Evolutionary conservation across 1,139 yeast species (phyloP).

Genomic region (Hanseniaspora sp.): DNA sequence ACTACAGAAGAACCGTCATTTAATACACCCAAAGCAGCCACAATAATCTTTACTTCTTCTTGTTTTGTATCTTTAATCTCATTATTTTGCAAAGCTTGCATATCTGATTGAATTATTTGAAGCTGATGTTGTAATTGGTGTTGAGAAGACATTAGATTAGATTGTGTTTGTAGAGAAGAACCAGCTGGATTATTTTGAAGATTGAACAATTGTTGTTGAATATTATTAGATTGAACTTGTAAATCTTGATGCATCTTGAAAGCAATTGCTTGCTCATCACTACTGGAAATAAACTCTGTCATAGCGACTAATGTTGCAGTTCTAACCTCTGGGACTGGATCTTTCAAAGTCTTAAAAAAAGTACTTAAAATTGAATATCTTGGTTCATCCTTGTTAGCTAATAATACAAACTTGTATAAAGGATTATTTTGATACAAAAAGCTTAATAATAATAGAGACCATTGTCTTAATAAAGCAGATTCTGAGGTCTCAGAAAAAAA

Average conservation of each 20-base stretch:
- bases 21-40: conserved; percentile 39
- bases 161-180: conserved; percentile 19
- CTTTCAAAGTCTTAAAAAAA: conserved; percentile 51
- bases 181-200: conserved; percentile 22
- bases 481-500: conserved; percentile 61
- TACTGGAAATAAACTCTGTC: conserved; percentile 54
- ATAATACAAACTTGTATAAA: conserved; percentile 62
- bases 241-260: conserved; percentile 27
- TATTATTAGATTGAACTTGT: conserved; percentile 27
- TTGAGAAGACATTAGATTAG: conserved; percentile 26
- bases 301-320: conserved; percentile 72
- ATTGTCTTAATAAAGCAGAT: conserved; percentile 76
- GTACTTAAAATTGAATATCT: conserved; percentile 30
- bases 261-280: conserved; percentile 30
- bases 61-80: conserved; percentile 31
- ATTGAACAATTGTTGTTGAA: conserved; percentile 28
- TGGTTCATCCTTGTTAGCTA: conserved; percentile 23
- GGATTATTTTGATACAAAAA: conserved; percentile 65
- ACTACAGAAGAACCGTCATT: conserved; percentile 88
- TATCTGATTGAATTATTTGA: conserved; percentile 25
- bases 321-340: conserved; percentile 92
- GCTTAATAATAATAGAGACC: conserved; percentile 75
- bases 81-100: conserved; percentile 25
- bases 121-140: conserved; percentile 28
- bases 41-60: conserved; percentile 37